These are phyloP conservation scores for Colletotrichum sp. DNA, from an alignment of 2,329 filamentous ascomycete species.

Conservation along the genomic window DNA sequence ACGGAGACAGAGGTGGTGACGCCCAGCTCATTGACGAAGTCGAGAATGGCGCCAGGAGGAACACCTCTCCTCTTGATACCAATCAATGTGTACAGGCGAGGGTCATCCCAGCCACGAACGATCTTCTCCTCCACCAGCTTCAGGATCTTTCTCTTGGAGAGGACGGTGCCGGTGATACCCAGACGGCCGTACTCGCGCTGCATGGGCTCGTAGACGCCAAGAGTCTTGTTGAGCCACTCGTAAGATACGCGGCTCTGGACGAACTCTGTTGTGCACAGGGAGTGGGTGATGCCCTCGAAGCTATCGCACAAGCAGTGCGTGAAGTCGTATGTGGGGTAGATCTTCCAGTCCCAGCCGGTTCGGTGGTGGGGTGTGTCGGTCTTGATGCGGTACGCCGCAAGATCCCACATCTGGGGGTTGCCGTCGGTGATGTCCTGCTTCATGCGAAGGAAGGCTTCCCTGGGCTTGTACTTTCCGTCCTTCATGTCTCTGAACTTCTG, in stretches of 20 bases:
- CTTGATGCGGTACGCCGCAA: slow-evolving; percentile 87
- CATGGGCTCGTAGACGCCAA: slow-evolving; percentile 87
- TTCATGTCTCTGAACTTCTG: slow-evolving; percentile 88
- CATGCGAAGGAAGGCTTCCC: slow-evolving; percentile 88
- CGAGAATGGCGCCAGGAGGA: slow-evolving; percentile 85
- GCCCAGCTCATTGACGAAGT: slow-evolving; percentile 90
- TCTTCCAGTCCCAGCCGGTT: slow-evolving; percentile 85
- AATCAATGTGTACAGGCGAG: slow-evolving; percentile 86
- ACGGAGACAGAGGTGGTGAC: slow-evolving; percentile 83
- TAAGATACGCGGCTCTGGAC: slow-evolving; percentile 85
- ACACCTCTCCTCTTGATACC: slow-evolving; percentile 84
- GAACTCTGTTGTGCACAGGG: slow-evolving; percentile 92
- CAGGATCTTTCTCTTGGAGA: slow-evolving; percentile 85
- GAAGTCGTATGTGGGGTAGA: slow-evolving; percentile 88
- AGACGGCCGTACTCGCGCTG: slow-evolving; percentile 84
- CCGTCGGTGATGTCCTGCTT: slow-evolving; percentile 84
- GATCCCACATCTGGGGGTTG: slow-evolving; percentile 97
- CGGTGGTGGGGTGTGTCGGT: slow-evolving; percentile 75
- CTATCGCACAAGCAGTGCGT: slow-evolving; percentile 91
- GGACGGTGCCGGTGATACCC: slow-evolving; percentile 64
- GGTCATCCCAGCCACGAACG: slow-evolving; percentile 91
- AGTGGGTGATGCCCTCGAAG: slow-evolving; percentile 91
- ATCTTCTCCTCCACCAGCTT: slow-evolving; percentile 79
- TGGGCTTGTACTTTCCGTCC: slow-evolving; percentile 87
- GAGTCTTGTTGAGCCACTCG: slow-evolving; percentile 82